Percentiles rank a stretch among this genome's conserved stretches.
Evolutionary conservation across 2,329 filamentous ascomycete genomes (phyloP).

Genomic region (Phyllachora maydis): DNA sequence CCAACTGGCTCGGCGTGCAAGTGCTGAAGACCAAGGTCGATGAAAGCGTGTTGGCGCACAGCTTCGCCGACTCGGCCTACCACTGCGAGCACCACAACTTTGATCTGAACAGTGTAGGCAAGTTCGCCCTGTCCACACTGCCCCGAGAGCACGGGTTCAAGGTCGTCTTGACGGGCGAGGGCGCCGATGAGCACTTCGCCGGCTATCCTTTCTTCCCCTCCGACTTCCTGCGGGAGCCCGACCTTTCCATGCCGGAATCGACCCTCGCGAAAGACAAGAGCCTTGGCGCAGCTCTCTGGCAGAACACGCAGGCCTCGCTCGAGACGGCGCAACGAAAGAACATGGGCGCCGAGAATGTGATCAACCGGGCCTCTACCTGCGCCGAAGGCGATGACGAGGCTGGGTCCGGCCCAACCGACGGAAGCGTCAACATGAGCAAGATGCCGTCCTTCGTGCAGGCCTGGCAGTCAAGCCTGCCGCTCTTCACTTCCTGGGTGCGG

Average conservation of each 20-base stretch:
- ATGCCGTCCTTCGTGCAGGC: neutral
- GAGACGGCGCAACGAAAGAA: neutral
- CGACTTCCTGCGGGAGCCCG: conserved; percentile 26
- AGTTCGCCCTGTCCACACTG: conserved; percentile 24
- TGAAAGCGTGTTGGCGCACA: conserved; percentile 10
- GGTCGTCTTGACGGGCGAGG: conserved; percentile 30
- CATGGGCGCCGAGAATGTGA: neutral
- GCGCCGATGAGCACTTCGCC: conserved; percentile 30
- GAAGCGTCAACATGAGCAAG: too few relatives aligned
- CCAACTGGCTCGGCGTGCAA: conserved; percentile 12
- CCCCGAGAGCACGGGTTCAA: conserved; percentile 24
- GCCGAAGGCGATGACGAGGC: neutral
- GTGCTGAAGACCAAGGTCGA: conserved; percentile 8
- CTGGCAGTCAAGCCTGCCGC: neutral
- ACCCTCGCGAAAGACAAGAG: conserved; percentile 1
- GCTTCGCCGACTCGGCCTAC: conserved; percentile 11
- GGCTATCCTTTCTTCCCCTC: conserved; percentile 25
- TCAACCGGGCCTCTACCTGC: too few relatives aligned
- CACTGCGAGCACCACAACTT: conserved; percentile 13
- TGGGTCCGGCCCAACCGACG: too few relatives aligned
- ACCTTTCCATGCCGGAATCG: conserved; percentile 12
- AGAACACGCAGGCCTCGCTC: neutral
- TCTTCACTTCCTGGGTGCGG: conserved; percentile 4
- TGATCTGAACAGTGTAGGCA: conserved; percentile 30
- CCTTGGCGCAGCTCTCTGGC: too few relatives aligned